phyloP scores from a whole-genome alignment of 257 asterid species.

The Ophiorrhiza pumila region DNA sequence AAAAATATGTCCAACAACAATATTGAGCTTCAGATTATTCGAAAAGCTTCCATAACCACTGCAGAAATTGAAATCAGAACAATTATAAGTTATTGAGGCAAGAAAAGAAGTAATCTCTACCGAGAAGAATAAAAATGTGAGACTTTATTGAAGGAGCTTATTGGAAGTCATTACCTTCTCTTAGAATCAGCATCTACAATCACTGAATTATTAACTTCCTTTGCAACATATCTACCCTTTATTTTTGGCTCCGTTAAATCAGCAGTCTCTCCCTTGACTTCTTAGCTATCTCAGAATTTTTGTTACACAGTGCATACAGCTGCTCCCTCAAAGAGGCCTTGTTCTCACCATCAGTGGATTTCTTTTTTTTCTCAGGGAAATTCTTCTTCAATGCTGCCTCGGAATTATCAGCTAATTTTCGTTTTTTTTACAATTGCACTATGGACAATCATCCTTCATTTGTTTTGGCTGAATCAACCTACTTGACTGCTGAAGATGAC shows the following conservation, averaged over 20 bases:
- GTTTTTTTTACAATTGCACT: slow-evolving; percentile 31
- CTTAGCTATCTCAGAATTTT: slow-evolving; percentile 32
- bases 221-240: slow-evolving; percentile 32
- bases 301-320: slow-evolving; percentile 29
- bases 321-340: slow-evolving; percentile 38
- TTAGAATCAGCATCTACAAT: slow-evolving; percentile 51
- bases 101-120: no score
- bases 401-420: slow-evolving; percentile 23
- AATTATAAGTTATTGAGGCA: no score
- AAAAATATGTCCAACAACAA: no score
- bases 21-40: no score
- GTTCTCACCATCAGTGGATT: slow-evolving; percentile 25
- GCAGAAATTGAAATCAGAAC: no score
- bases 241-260: slow-evolving; percentile 28
- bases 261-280: not conserved
- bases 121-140: no score
- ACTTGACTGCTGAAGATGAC: slow-evolving; percentile 27
- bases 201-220: slow-evolving; percentile 24
- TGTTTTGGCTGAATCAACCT: slow-evolving; percentile 33
- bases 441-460: slow-evolving; percentile 31
- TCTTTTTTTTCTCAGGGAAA: slow-evolving; percentile 25
- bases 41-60: no score
- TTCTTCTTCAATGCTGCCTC: slow-evolving; percentile 24
- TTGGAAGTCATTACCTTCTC: slow-evolving; percentile 52
- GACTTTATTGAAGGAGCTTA: no score